Base-by-base conservation (phyloP, 2,329 filamentous ascomycete genomes). In the Alternaria atra region DNA sequence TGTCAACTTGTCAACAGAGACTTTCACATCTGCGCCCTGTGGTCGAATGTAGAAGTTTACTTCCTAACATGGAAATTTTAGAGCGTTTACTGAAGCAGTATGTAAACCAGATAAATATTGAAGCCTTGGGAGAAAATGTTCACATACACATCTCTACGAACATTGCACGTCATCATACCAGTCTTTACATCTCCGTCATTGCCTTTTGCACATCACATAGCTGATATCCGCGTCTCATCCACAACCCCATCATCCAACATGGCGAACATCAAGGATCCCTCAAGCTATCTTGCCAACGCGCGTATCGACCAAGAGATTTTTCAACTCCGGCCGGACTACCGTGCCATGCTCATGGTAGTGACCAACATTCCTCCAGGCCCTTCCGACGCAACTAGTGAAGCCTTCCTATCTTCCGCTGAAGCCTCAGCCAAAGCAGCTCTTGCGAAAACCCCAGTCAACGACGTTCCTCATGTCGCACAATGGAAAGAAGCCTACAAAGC, bases 401-500 rank as follows among this genome's bases (percentile, higher is more conserved):
- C 64, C 4, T 62, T 79, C 15, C 65, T 79, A 2, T 57, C 62
- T 15, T 67, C 73, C 51, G 74, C 74, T n/a, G 73, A 77, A 61
- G 23, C 50, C 4, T 58, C 52, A n/a, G 69, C 64, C 17, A 60
- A 62, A 48, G 51, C 50, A 4, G 46, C 54, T 7, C 55, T 72
- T 6, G 34, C 63, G 3, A 40, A 64, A 25, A 62, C 59, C 6
- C 50, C 71, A 7, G 58, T 78, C 29, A 76, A 65, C 35, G 69
- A 77, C 6, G 68, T 80, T 29, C 70, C 77, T 0, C 77, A 79
- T 46, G 70, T 80, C n/a, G 71, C 73, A 46, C 71, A 78, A 13
- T 80, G 79, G 79, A 67, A 77, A 39, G 73, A 77, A 48, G 67
- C 78, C 9, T 80, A 80, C 64, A 80, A 79, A 34, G 56, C 70